These are phyloP conservation scores for Biscogniauxia sp. DNA, from an alignment of 2,329 filamentous ascomycete genomes.

Conservation along the genomic window DNA sequence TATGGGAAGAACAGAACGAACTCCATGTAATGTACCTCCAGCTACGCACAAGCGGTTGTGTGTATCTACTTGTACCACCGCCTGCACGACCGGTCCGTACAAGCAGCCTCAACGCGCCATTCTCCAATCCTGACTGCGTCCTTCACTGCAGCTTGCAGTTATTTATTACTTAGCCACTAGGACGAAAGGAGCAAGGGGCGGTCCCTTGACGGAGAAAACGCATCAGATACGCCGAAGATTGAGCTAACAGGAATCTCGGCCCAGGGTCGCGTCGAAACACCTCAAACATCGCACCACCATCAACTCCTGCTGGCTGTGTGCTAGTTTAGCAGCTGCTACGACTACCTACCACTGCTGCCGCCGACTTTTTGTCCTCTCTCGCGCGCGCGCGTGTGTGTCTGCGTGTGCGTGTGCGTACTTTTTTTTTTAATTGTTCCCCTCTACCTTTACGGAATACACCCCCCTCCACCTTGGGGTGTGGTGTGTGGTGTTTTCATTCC, in stretches of 20 bases:
- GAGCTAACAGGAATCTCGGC: slow-evolving; percentile 36
- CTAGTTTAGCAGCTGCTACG: slow-evolving; percentile 18
- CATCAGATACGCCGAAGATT: slow-evolving; percentile 31
- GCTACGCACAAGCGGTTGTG: slow-evolving; percentile 5
- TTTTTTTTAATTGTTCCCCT: no score
- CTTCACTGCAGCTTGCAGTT: slow-evolving; percentile 23
- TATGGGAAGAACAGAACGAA: no score
- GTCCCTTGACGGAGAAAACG: slow-evolving; percentile 28
- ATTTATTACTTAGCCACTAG: slow-evolving; percentile 26
- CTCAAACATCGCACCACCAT: slow-evolving; percentile 33
- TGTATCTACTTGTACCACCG: slow-evolving; percentile 7
- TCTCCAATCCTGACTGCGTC: slow-evolving; percentile 17
- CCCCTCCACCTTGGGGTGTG: slow-evolving; percentile 7
- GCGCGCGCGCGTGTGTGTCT: slow-evolving; percentile 9
- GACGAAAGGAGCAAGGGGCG: slow-evolving; percentile 29
- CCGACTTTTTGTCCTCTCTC: background rate
- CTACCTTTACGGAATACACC: no score
- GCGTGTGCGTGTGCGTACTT: no score
- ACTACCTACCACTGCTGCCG: slow-evolving; percentile 10
- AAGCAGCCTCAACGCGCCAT: slow-evolving; percentile 32
- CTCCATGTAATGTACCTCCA: background rate
- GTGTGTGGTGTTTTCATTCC: slow-evolving; percentile 11
- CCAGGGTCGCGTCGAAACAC: slow-evolving; percentile 36
- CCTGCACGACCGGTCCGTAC: slow-evolving; percentile 28
- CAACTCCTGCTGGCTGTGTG: slow-evolving; percentile 1